These are phyloP conservation scores for Aureobasidium mangrovei DNA, from an alignment of 2,329 filamentous ascomycete species.

Conservation along the genomic window DNA sequence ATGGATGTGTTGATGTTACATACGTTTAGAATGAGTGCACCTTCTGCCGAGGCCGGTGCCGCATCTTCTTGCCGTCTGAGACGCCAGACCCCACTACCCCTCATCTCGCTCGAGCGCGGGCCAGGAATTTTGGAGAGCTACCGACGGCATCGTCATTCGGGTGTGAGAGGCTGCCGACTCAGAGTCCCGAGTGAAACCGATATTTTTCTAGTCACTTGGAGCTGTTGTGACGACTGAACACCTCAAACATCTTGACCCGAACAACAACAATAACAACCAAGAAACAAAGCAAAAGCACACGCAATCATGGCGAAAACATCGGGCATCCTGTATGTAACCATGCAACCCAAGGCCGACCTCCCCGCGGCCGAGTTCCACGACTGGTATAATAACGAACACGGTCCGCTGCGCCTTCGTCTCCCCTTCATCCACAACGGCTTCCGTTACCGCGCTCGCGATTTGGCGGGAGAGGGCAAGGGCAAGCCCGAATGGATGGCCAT, in stretches of 20 bases:
- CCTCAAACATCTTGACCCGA: too few relatives aligned
- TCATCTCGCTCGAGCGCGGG: neutral
- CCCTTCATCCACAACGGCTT: slow-evolving; percentile 69
- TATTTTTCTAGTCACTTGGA: too few relatives aligned
- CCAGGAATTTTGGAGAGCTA: neutral
- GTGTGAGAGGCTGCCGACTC: slow-evolving; percentile 3
- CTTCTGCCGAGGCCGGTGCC: neutral
- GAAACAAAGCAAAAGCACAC: neutral
- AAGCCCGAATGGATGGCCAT: slow-evolving; percentile 65
- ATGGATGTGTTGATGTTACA: neutral
- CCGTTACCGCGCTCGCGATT: slow-evolving; percentile 63
- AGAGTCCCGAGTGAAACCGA: neutral
- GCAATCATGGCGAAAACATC: slow-evolving; percentile 26
- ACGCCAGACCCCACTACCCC: neutral
- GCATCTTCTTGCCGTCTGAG: neutral
- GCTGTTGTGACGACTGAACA: too few relatives aligned
- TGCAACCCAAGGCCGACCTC: slow-evolving; percentile 64
- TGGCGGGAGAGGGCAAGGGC: slow-evolving; percentile 30
- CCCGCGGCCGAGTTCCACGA: slow-evolving; percentile 68
- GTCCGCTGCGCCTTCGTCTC: slow-evolving; percentile 67
- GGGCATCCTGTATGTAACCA: slow-evolving; percentile 76
- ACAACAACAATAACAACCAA: neutral
- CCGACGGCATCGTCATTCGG: slow-evolving; percentile 11
- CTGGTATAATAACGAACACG: slow-evolving; percentile 93
- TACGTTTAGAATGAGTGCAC: neutral